phyloP scores from a whole-genome alignment of 768 basidiomycete species.

The Stropharia rugosoannulata region DNA sequence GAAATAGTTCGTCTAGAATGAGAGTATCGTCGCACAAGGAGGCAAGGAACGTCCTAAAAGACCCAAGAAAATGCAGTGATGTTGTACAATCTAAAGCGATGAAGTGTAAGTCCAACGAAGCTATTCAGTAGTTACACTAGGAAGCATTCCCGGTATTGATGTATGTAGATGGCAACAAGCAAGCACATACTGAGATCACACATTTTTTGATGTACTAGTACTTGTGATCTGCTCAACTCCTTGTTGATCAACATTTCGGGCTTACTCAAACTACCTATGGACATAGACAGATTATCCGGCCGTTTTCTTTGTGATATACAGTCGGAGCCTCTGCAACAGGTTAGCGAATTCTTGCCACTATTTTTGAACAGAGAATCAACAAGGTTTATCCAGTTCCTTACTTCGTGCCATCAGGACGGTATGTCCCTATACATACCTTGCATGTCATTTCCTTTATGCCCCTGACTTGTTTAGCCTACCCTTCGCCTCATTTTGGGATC shows the following conservation, averaged over 20 bases:
- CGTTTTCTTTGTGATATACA: slow-evolving; percentile 32
- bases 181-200: neutral
- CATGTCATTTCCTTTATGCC: neutral
- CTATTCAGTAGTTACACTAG: neutral
- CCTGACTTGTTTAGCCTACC: neutral
- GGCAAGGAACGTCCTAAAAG: slow-evolving; percentile 4
- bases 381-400: slow-evolving; percentile 35
- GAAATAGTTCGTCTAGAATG: neutral
- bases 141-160: slow-evolving; percentile 5
- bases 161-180: neutral
- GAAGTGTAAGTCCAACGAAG: neutral
- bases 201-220: neutral
- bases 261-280: neutral
- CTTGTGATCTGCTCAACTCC: neutral
- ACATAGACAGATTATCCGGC: slow-evolving; percentile 9
- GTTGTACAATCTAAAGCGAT: slow-evolving; percentile 4
- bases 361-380: neutral
- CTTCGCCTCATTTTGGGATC: slow-evolving; percentile 12
- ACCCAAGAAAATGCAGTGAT: slow-evolving; percentile 2
- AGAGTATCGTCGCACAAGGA: neutral
- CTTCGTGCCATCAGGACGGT: slow-evolving; percentile 40
- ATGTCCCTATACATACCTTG: neutral
- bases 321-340: slow-evolving; percentile 32
- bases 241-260: neutral
- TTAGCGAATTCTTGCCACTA: slow-evolving; percentile 16